Evolutionary conservation across 345 rosid species (phyloP), one percentile per base, ranked within the genome.

Genomic region (Brassica rapa): DNA sequence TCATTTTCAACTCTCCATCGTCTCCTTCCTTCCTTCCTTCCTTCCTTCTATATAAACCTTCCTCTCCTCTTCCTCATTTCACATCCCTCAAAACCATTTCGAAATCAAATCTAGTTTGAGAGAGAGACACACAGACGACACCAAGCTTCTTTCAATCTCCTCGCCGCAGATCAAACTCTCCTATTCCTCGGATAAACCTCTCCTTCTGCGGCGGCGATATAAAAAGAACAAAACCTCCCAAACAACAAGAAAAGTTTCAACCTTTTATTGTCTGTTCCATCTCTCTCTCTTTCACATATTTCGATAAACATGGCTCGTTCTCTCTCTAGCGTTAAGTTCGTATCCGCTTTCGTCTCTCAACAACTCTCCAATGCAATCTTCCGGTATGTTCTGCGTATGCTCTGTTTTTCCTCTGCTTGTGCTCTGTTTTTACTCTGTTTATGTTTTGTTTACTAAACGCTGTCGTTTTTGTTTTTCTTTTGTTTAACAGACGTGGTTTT

Each of bases 361-460:
- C 63, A 65, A 62, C 78, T 82, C 82, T 74, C 80, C 6, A 75
- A 70, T 72, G 80, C 85, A 19, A 65, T 82, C 71, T 78, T 79
- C 62, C 68, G 85, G 85, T 82, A 66, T 6, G 21, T 4, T 57
- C 15, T 10, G 10, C 10, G 33, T 35, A 25, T 32, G 0, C 51
- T 68, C 73, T 67, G 60, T 15, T 24, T 60, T 46, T 21, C 30
- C 10, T 46, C 10, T 51, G 9, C 8, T n/a, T 43, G 11, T 49
- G 23, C 68, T 72, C 69, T 66, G 72, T 71, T 74, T 59, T 66
- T 21, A 5, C 4, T 0, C 4, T 7, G 35, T 61, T 39, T 21
- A 19, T 23, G 0, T 60, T 57, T 56, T 66, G 41, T n/a, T 30
- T 57, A 19, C 14, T 4, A 70, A 76, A 71, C 64, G 63, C 14